phyloP scores from a whole-genome alignment of 2,329 filamentous ascomycete species.

The Neofusicoccum laricinum region DNA sequence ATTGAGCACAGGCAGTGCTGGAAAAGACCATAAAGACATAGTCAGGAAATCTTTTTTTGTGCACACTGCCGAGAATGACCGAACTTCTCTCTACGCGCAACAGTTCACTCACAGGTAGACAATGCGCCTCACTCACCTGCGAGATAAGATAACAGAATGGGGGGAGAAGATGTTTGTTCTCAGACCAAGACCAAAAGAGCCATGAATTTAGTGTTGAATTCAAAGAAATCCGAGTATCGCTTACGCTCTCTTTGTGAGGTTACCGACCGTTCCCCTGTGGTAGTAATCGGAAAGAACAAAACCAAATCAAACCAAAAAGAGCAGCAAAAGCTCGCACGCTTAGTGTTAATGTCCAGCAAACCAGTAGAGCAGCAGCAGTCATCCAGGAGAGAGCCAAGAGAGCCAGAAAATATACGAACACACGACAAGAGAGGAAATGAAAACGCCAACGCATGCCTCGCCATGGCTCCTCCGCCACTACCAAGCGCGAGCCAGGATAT shows the following conservation, averaged over 20 bases:
- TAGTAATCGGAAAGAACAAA: neutral
- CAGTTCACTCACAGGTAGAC: no score
- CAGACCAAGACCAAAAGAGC: no score
- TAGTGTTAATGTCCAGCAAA: neutral
- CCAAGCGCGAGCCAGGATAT: slow-evolving; percentile 17
- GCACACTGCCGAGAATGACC: no score
- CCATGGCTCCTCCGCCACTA: slow-evolving; percentile 9
- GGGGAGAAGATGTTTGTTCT: no score
- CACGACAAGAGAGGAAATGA: neutral
- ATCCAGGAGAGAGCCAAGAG: neutral
- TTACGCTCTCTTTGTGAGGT: neutral
- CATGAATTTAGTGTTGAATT: no score
- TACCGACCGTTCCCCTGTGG: neutral
- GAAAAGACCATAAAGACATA: no score
- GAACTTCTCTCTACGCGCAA: no score
- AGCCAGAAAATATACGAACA: neutral
- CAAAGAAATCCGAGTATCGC: no score
- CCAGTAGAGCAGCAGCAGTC: neutral
- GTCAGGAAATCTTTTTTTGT: no score
- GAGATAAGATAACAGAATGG: no score
- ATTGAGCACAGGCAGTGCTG: no score
- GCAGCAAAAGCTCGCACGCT: neutral
- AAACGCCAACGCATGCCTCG: slow-evolving; percentile 16
- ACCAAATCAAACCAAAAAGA: neutral
- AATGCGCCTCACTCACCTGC: no score